Evolutionary conservation across 208 protist genomes (phyloP), one percentile per base, ranked within the genome.

Genomic region (Phytomonas francai): DNA sequence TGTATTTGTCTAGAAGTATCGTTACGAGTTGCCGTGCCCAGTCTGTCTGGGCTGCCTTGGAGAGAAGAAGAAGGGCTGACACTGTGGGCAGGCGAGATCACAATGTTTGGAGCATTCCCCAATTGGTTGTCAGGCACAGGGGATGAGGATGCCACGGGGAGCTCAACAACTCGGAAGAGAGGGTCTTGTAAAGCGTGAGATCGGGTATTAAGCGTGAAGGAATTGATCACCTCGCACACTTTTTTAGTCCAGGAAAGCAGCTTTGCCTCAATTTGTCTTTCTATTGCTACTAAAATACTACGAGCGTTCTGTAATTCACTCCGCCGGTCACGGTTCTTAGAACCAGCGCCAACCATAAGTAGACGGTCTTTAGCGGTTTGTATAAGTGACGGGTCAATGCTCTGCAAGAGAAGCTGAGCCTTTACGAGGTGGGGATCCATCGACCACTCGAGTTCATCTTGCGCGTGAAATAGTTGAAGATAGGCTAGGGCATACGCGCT

Each of bases 401-500:
- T 64, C 36, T 78, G 68, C 42, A 96, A 72, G 45, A 87, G 83
- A 12, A 78, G 65, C 36, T 83, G 77, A 3, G 87, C 90, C 16
- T 67, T 39, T 49, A 58, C 63, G 39, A 96, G 63, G 49, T 81
- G 56, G 29, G 81, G 75, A 61, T 96, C 88, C n/a, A 31, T 73
- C 12, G 73, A 77, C 89, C 89, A 95, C 58, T 84, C 78, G 11
- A 51, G 27, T 57, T 84, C 73, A 58, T 92, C 86, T 39, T 95
- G 85, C 27, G 80, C 70, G 77, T 89, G 89, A 61, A 93, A 74
- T 28, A 89, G 63, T 33, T 82, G 70, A 62, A 97, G 75, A 59
- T 88, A 97, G 28, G 83, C 86, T 9, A 97, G 70, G 16, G 88
- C 89, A n/a, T 90, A 88, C 14, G 89, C 92, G 42, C 81, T 89